Base-by-base conservation (phyloP, 495 filamentous ascomycete genomes). In the Penicillium tannophilum region DNA sequence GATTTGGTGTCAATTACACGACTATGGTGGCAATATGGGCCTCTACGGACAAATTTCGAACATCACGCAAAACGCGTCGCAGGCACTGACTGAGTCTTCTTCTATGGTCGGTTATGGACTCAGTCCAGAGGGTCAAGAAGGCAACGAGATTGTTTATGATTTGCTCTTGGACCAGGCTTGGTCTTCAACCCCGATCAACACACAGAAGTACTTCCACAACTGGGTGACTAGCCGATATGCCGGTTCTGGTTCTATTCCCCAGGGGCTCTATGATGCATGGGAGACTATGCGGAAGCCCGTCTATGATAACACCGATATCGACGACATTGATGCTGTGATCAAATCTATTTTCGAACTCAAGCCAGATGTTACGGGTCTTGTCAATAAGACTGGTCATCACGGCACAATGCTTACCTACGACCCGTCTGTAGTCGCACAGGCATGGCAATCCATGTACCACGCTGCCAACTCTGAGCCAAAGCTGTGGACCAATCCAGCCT, bases 101-200 rank as follows among this genome's bases (percentile, higher is more conserved):
- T 73, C 68, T 7, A 57, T 82, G 43, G 70, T 79, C 16, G 81
- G 81, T 7, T 77, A 79, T 42, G 77, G 79, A 6, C 64, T 79
- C 17, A 79, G 74, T 9, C 76, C 76, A 52, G 81, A 82, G 56
- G 80, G 79, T 6, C 81, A 82, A 54, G 80, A 83, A 55, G 79
- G 79, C n/a, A 84, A 84, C 53, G 79, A 84, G 43, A 76, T 84
- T 55, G 73, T 83, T 55, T 83, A 83, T 55, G 69, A 79, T 53
- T 63, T 83, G 8, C 62, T 83, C 0, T 68, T 84, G 6, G 78
- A 80, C 39, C 80, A 84, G 63, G 79, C 79, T 11, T 83, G 80
- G 80, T 71, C 65, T 8, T 33, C 35, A 0, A 63, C 65, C 4
- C 76, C 81, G 2, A 71, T 84, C 31, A 69, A 82, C 36, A 81